Percentiles rank a stretch among this genome's conserved stretches.
Conservation (phyloP, 2,329 filamentous ascomycete species). For the Coniella lustricola region DNA sequence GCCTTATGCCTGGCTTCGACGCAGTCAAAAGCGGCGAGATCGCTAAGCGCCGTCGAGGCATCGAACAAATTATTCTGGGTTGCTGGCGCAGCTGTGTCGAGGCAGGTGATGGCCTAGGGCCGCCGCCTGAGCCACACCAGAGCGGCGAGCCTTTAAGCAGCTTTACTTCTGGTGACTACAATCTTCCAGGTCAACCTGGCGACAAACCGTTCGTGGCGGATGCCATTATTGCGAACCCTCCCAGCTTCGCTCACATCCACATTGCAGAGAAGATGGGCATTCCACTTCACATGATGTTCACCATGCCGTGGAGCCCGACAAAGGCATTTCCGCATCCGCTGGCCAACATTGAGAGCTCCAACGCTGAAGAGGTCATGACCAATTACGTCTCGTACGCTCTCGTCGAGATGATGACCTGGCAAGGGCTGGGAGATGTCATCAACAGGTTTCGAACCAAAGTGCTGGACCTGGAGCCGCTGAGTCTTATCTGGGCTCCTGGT, state of each 20-base stretch:
- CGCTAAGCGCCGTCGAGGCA: constrained; percentile 64
- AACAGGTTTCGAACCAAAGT: constrained; percentile 75
- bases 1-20: constrained; percentile 76
- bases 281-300: constrained; percentile 83
- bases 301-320: constrained; percentile 88
- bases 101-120: constrained; percentile 58
- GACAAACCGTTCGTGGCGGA: constrained; percentile 71
- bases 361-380: constrained; percentile 67
- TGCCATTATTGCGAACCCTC: constrained; percentile 72
- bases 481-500: constrained; percentile 74
- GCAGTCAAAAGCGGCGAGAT: constrained; percentile 72
- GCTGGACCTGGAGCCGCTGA: constrained; percentile 70
- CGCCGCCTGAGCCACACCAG: constrained; percentile 38
- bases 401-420: constrained; percentile 90
- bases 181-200: constrained; percentile 34
- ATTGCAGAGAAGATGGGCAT: constrained; percentile 69
- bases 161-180: constrained; percentile 28
- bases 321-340: constrained; percentile 80
- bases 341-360: constrained; percentile 70
- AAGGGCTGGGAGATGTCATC: constrained; percentile 83
- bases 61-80: constrained; percentile 72
- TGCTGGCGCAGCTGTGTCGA: constrained; percentile 85
- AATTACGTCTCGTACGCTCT: constrained; percentile 80
- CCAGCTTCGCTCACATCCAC: constrained; percentile 70
- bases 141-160: constrained; percentile 43